phyloP scores from a whole-genome alignment of 768 basidiomycete genomes.

The Atractiella rhizophila region DNA sequence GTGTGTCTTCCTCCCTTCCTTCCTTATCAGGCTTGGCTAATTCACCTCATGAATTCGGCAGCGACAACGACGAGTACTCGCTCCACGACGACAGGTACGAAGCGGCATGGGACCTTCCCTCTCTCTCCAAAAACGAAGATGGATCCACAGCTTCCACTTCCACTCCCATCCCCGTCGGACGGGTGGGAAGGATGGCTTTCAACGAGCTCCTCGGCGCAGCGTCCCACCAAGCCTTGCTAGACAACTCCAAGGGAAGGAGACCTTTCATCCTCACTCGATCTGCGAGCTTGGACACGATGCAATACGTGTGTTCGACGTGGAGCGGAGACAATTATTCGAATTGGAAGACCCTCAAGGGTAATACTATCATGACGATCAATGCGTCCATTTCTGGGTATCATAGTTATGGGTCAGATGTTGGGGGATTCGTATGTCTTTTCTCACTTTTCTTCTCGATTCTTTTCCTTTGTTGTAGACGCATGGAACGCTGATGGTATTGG shows the following conservation, averaged over 20 bases:
- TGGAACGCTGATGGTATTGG: too few relatives aligned
- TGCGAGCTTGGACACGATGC: slow-evolving; percentile 20
- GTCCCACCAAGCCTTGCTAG: slow-evolving; percentile 15
- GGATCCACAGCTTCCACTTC: slow-evolving; percentile 3
- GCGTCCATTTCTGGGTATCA: slow-evolving; percentile 5
- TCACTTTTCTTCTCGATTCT: too few relatives aligned
- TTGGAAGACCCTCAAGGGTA: slow-evolving; percentile 21
- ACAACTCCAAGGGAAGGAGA: slow-evolving; percentile 14
- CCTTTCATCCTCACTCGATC: slow-evolving; percentile 20
- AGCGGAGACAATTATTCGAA: slow-evolving; percentile 19
- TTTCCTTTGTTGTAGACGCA: too few relatives aligned
- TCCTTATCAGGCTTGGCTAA: too few relatives aligned
- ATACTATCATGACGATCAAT: slow-evolving; percentile 19
- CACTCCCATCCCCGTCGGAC: slow-evolving; percentile 6
- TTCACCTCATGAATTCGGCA: not conserved
- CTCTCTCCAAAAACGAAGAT: too few relatives aligned
- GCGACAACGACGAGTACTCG: slow-evolving; percentile 22
- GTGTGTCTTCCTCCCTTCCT: slow-evolving; percentile 9
- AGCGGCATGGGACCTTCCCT: slow-evolving; percentile 10
- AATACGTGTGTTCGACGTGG: slow-evolving; percentile 19
- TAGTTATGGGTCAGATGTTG: slow-evolving; percentile 19
- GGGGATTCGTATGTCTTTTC: slow-evolving; percentile 20
- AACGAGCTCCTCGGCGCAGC: slow-evolving; percentile 16
- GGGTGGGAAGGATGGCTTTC: slow-evolving; percentile 1
- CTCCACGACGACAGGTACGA: slow-evolving; percentile 17